phyloP scores from a whole-genome alignment of 345 rosid species.

The Isatis tinctoria region DNA sequence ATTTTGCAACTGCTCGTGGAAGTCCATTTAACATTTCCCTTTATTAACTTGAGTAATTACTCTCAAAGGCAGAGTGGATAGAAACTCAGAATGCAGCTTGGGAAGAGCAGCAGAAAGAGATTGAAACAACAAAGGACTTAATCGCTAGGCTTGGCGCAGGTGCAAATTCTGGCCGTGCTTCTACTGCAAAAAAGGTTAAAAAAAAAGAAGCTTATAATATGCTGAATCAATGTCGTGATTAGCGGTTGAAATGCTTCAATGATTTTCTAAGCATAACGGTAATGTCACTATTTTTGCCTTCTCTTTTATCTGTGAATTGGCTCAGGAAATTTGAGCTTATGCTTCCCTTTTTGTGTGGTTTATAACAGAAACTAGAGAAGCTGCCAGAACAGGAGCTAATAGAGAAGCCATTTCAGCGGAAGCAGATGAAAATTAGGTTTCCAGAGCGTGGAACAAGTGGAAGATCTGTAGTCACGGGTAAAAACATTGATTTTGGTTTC shows the following conservation, averaged over 20 bases:
- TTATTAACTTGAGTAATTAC: too few relatives aligned
- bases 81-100: slow-evolving; percentile 77
- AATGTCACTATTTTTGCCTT: not conserved
- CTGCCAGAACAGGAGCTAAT: slow-evolving; percentile 76
- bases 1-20: not conserved
- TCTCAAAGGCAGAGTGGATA: slow-evolving; percentile 70
- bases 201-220: not conserved
- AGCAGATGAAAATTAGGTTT: slow-evolving; percentile 91
- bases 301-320: not conserved
- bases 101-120: slow-evolving; percentile 93
- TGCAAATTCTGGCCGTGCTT: slow-evolving; percentile 90
- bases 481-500: slow-evolving; percentile 68
- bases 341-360: not conserved
- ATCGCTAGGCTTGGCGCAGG: slow-evolving; percentile 79
- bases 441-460: slow-evolving; percentile 97
- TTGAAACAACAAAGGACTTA: slow-evolving; percentile 70
- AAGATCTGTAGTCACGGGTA: slow-evolving; percentile 54
- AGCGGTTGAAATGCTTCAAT: not conserved
- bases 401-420: slow-evolving; percentile 89
- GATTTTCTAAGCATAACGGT: not conserved
- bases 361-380: slow-evolving; percentile 72
- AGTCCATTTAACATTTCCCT: too few relatives aligned
- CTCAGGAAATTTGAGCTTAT: not conserved
- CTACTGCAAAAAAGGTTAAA: slow-evolving; percentile 88
- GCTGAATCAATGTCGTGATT: not conserved